A percentile compares a stretch with the other conserved stretches of the same genome.
Evolutionary conservation across 768 basidiomycete genomes (phyloP).

Genomic region (Coprinellus micaceus): DNA sequence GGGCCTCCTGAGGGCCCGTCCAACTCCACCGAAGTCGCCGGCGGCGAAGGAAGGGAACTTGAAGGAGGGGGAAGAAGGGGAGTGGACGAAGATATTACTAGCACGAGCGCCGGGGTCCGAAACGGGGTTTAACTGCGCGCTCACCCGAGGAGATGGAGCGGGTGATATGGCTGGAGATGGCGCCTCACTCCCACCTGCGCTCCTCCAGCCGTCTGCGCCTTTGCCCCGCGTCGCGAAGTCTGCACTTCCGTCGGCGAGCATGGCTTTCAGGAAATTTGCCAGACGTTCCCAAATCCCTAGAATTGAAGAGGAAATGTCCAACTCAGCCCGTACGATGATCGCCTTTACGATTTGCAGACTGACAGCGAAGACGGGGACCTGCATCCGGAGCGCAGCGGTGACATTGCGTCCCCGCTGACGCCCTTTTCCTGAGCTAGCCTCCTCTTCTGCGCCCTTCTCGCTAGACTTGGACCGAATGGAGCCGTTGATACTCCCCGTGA

Average conservation of each 20-base stretch:
- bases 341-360: conserved; percentile 67
- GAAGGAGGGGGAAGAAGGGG: conserved; percentile 23
- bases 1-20: conserved; percentile 31
- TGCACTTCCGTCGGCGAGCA: conserved; percentile 58
- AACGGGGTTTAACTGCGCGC: conserved; percentile 35
- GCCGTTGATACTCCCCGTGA: conserved; percentile 11
- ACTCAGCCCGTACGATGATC: conserved; percentile 58
- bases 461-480: conserved; percentile 41
- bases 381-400: conserved; percentile 27
- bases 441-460: conserved; percentile 25
- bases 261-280: conserved; percentile 45
- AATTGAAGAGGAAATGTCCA: conserved; percentile 51
- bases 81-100: conserved; percentile 21
- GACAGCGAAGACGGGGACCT: conserved; percentile 42
- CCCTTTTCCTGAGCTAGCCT: conserved; percentile 9
- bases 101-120: conserved; percentile 19
- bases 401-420: background rate
- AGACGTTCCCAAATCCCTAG: conserved; percentile 64
- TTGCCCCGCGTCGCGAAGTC: conserved; percentile 46
- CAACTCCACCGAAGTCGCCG: background rate
- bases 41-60: conserved; percentile 15
- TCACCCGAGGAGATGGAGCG: conserved; percentile 45
- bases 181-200: conserved; percentile 21
- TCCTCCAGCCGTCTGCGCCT: background rate
- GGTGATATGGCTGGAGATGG: conserved; percentile 51